Base-by-base conservation (phyloP, 1,284 basidiomycete genomes). In the Ganoderma sinense region DNA sequence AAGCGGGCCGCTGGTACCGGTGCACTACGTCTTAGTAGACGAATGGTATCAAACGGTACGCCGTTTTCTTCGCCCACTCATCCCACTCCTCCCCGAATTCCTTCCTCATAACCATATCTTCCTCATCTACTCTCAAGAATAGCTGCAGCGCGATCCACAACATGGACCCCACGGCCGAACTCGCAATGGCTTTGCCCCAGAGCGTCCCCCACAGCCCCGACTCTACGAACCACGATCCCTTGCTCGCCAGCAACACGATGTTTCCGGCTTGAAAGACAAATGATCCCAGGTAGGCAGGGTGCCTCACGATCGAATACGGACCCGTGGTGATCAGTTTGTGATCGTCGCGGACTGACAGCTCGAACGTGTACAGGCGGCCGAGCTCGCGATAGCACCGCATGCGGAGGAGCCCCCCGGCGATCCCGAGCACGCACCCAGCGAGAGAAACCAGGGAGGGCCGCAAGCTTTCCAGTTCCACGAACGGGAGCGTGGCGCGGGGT, bases 31-130 rank as follows among this genome's bases (percentile, higher is more conserved):
- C n/a, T 60, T 31, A 60, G 36, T 60, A 60, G 39, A 60, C 36
- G 26, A n/a, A 60, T n/a, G 58, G 58, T 39, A 60, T 60, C 58
- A 60, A 39, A 10, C 58, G 58, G 33, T 60, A 60, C 20, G 58
- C 36, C 13, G 58, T 60, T 39, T 36, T 60, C 33, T 39, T 60
- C n/a, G 58, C 58, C 58, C 58, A 60, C n/a, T 60, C 58, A 11
- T 60, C 58, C 58, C 58, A 60, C 58, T 40, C 33, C 39, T 60
- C 33, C 4, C 58, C 58, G 8, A 60, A 60, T 6, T 60, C 36
- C 31, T 60, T 36, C 58, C 23, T 60, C 33, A 60, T 20, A 36
- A 60, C 14, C 58, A 40, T 18, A 20, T 60, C 58, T n/a, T 60
- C 58, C 14, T 60, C 36, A 16, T 4, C 58, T n/a, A 60, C 36